Evolutionary conservation across 768 basidiomycete genomes (phyloP).

Genomic region (Collybia sp.): DNA sequence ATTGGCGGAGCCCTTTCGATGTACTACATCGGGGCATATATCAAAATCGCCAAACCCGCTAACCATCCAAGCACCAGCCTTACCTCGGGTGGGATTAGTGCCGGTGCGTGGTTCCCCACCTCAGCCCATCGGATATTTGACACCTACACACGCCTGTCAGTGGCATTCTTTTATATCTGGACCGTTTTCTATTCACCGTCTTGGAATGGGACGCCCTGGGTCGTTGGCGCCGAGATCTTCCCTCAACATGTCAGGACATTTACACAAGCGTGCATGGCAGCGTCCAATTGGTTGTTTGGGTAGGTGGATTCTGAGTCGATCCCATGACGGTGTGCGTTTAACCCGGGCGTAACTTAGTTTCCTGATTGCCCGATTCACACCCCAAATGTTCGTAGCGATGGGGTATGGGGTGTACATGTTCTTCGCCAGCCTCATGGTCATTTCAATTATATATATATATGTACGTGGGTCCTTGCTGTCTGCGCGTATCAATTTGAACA

Average conservation of each 20-base stretch:
- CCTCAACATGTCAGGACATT: slow-evolving; percentile 34
- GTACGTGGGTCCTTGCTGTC: slow-evolving; percentile 13
- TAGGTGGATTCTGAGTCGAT: slow-evolving; percentile 4
- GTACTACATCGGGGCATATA: slow-evolving; percentile 41
- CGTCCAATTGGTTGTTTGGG: slow-evolving; percentile 31
- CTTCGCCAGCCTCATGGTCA: slow-evolving; percentile 27
- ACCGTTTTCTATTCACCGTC: slow-evolving; percentile 31
- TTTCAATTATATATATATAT: slow-evolving; percentile 28
- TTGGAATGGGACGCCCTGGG: slow-evolving; percentile 45
- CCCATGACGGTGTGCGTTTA: neutral
- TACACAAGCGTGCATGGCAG: slow-evolving; percentile 31
- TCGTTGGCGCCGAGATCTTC: slow-evolving; percentile 39
- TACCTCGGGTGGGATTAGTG: slow-evolving; percentile 22
- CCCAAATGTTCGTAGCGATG: slow-evolving; percentile 32
- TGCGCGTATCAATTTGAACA: neutral
- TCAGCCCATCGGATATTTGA: too few species aligned
- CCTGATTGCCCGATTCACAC: slow-evolving; percentile 30
- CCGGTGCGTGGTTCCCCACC: slow-evolving; percentile 16
- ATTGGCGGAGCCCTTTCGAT: slow-evolving; percentile 33
- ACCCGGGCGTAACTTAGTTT: slow-evolving; percentile 14
- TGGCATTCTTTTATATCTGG: slow-evolving; percentile 34
- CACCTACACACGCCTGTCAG: slow-evolving; percentile 6
- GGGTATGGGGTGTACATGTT: slow-evolving; percentile 33
- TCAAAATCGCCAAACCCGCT: slow-evolving; percentile 29
- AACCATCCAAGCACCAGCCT: slow-evolving; percentile 12